Conservation (phyloP, 208 protist genomes). For the Tritrichomonas musculus region DNA sequence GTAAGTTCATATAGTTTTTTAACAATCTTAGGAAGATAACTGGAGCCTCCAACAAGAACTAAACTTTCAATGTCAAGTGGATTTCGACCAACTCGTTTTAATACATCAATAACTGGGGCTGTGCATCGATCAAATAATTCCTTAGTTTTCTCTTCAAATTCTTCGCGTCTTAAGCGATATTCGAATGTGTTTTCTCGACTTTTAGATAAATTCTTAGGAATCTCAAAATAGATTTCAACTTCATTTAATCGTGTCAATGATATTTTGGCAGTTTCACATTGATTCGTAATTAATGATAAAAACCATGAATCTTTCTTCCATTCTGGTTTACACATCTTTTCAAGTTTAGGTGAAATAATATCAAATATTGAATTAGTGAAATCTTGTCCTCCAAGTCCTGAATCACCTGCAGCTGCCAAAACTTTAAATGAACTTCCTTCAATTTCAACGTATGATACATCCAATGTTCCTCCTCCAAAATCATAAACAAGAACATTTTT, state of each 20-base stretch:
- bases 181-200: conserved; percentile 40
- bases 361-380: conserved; percentile 54
- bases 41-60: conserved; percentile 55
- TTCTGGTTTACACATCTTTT: too few relatives aligned
- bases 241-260: conserved; percentile 41
- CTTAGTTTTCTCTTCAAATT: conserved; percentile 50
- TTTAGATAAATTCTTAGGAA: conserved; percentile 46
- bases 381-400: conserved; percentile 58
- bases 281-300: neutral
- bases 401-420: conserved; percentile 52
- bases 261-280: conserved; percentile 43
- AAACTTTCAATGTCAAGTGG: conserved; percentile 48
- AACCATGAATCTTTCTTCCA: too few relatives aligned
- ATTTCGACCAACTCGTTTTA: conserved; percentile 28
- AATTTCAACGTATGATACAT: too few relatives aligned
- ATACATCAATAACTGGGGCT: conserved; percentile 41
- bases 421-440: conserved; percentile 57
- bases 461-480: too few relatives aligned
- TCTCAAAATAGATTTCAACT: conserved; percentile 48
- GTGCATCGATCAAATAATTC: conserved; percentile 47
- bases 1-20: too few relatives aligned
- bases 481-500: too few relatives aligned
- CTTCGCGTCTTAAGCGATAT: too few relatives aligned
- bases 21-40: conserved; percentile 46
- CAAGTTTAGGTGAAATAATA: conserved; percentile 36